A percentile compares a stretch with the other conserved stretches of the same genome.
Conservation (phyloP, 2,329 filamentous ascomycete genomes). For the Penicillium decumbens region DNA sequence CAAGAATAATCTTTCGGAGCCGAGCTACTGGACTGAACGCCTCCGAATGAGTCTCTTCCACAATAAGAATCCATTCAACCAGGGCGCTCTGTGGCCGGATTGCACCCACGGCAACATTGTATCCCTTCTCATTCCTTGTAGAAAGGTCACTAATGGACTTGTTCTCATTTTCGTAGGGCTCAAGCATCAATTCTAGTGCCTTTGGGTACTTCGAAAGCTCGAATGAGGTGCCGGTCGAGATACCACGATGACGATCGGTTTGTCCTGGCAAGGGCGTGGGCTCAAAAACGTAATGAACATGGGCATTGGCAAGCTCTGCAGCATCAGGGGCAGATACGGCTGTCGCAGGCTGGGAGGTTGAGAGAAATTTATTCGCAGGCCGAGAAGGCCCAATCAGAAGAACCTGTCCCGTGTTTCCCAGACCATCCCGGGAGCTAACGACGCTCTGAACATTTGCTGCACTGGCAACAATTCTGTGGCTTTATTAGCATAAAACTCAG, state of each 20-base stretch:
- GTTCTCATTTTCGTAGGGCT: slow-evolving; percentile 50
- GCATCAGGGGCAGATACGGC: slow-evolving; percentile 32
- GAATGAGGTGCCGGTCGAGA: slow-evolving; percentile 50
- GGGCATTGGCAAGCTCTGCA: slow-evolving; percentile 28
- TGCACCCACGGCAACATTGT: slow-evolving; percentile 72
- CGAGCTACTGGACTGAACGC: slow-evolving; percentile 70
- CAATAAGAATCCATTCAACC: slow-evolving; percentile 75
- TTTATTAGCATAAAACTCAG: background rate
- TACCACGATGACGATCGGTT: slow-evolving; percentile 19
- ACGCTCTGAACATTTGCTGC: slow-evolving; percentile 39
- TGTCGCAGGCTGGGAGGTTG: slow-evolving; percentile 14
- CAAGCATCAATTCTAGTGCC: slow-evolving; percentile 56
- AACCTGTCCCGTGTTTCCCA: slow-evolving; percentile 65
- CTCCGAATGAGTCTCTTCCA: slow-evolving; percentile 71
- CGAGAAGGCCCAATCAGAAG: slow-evolving; percentile 66
- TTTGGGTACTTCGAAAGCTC: slow-evolving; percentile 59
- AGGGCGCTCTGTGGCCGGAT: slow-evolving; percentile 63
- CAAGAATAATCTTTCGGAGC: slow-evolving; percentile 74
- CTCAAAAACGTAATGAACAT: slow-evolving; percentile 59
- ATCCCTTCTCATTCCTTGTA: slow-evolving; percentile 67
- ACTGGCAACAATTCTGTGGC: slow-evolving; percentile 50
- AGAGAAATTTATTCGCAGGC: slow-evolving; percentile 60
- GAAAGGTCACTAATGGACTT: slow-evolving; percentile 66
- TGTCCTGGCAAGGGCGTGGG: slow-evolving; percentile 45
- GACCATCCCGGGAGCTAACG: slow-evolving; percentile 35